Conservation (phyloP, 768 basidiomycete genomes). For the Pleurotus tuoliensis region DNA sequence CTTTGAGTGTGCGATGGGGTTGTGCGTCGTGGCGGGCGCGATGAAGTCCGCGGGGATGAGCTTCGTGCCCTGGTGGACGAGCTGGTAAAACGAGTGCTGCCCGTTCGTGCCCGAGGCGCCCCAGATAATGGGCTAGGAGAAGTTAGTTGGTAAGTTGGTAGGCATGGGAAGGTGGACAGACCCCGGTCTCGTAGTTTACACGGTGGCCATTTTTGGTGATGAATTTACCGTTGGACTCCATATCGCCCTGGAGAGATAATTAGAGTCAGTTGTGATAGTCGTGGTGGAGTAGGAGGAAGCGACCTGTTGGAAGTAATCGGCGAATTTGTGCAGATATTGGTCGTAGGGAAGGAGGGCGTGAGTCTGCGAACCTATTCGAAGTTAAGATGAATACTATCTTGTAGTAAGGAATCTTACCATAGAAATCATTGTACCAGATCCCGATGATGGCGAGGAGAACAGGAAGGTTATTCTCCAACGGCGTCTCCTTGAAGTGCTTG, state of each 20-base stretch:
- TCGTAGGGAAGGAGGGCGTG: conserved; percentile 95
- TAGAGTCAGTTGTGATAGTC: not conserved
- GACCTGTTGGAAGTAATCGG: conserved; percentile 98
- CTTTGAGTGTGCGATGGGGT: conserved; percentile 81
- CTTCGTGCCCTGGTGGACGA: conserved; percentile 92
- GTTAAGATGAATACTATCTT: not conserved
- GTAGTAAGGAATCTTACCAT: conserved; percentile 39
- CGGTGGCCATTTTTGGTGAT: conserved; percentile 92
- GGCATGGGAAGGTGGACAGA: conserved; percentile 33
- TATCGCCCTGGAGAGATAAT: conserved; percentile 66
- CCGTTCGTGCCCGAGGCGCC: conserved; percentile 98
- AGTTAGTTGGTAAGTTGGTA: not conserved
- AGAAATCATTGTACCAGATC: conserved; percentile 99
- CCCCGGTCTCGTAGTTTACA: conserved; percentile 95
- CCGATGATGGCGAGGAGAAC: conserved; percentile 87
- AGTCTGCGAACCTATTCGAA: conserved; percentile 76
- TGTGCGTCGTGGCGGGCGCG: conserved; percentile 84
- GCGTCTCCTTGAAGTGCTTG: conserved; percentile 88
- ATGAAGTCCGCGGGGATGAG: conserved; percentile 90
- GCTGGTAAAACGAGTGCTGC: conserved; percentile 99
- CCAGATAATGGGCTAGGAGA: conserved; percentile 90
- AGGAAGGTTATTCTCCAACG: conserved; percentile 87
- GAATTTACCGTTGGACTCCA: conserved; percentile 99
- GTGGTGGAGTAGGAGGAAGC: not conserved
- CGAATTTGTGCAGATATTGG: conserved; percentile 98